phyloP scores from a whole-genome alignment of 306 rosid species.

The Cicer arietinum region DNA sequence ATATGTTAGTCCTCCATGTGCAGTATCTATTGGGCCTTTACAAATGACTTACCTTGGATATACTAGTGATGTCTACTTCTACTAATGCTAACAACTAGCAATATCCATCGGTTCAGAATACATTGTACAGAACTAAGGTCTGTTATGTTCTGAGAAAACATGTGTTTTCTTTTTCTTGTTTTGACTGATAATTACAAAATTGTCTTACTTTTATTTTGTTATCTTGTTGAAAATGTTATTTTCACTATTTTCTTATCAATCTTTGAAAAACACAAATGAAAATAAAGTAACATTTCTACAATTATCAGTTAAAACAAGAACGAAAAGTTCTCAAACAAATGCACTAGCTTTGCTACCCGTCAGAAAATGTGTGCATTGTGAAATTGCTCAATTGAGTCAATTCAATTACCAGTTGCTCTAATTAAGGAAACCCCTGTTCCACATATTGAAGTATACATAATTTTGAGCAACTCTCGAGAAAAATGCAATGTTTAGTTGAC shows the following conservation, averaged over 20 bases:
- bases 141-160: slow-evolving; percentile 8
- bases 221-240: slow-evolving; percentile 2
- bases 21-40: slow-evolving; percentile 27
- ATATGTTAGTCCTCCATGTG: slow-evolving; percentile 25
- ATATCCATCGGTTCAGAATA: slow-evolving; percentile 27
- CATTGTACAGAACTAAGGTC: slow-evolving; percentile 28
- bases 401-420: neutral
- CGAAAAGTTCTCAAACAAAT: neutral
- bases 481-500: slow-evolving; percentile 36
- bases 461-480: slow-evolving; percentile 26
- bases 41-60: slow-evolving; percentile 18
- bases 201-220: neutral
- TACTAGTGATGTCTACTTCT: slow-evolving; percentile 31
- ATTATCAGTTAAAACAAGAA: slow-evolving; percentile 4
- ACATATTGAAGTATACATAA: neutral
- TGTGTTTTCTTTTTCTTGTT: slow-evolving; percentile 1
- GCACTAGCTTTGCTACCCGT: neutral
- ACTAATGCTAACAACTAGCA: slow-evolving; percentile 18
- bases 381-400: slow-evolving; percentile 4
- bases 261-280: slow-evolving; percentile 3
- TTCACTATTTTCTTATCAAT: slow-evolving; percentile 1
- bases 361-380: slow-evolving; percentile 26
- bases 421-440: neutral
- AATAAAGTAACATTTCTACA: neutral
- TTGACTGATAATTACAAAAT: slow-evolving; percentile 7